These are phyloP conservation scores for Bonia amplexicaulis DNA, from an alignment of 176 grass and related monocot genomes.

Conservation along the genomic window DNA sequence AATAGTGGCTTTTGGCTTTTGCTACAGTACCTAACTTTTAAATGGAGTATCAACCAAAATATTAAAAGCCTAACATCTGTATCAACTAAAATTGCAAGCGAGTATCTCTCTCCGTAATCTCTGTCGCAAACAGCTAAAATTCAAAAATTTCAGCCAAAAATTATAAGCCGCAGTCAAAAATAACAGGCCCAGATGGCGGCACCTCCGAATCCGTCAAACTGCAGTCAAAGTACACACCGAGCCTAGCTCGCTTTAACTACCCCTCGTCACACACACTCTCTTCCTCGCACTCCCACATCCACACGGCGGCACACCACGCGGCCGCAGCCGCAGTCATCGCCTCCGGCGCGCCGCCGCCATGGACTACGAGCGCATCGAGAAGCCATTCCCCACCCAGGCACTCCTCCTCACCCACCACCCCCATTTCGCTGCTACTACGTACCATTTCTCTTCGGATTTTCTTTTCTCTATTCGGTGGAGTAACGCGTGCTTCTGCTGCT, in stretches of 20 bases:
- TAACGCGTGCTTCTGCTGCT: background rate
- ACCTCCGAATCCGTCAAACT: conserved; percentile 15
- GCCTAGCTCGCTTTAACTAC: conserved; percentile 28
- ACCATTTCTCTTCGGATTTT: background rate
- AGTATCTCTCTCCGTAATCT: no score
- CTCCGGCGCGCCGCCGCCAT: conserved; percentile 34
- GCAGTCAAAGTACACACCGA: conserved; percentile 41
- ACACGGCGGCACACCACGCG: background rate
- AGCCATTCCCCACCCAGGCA: conserved; percentile 69
- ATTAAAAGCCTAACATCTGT: no score
- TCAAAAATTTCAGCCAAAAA: no score
- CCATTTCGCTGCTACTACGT: background rate
- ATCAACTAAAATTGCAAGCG: no score
- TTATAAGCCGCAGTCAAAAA: no score
- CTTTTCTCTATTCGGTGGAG: background rate
- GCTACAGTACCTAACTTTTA: no score
- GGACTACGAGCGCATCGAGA: conserved; percentile 97
- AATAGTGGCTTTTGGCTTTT: no score
- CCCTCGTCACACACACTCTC: background rate
- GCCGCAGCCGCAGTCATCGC: background rate
- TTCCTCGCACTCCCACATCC: conserved; percentile 8
- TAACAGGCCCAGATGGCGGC: no score
- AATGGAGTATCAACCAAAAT: no score
- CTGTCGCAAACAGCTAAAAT: no score
- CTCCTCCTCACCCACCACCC: background rate